Evolutionary conservation across 2,329 filamentous ascomycete species (phyloP).

Genomic region (Penicillium hordei): DNA sequence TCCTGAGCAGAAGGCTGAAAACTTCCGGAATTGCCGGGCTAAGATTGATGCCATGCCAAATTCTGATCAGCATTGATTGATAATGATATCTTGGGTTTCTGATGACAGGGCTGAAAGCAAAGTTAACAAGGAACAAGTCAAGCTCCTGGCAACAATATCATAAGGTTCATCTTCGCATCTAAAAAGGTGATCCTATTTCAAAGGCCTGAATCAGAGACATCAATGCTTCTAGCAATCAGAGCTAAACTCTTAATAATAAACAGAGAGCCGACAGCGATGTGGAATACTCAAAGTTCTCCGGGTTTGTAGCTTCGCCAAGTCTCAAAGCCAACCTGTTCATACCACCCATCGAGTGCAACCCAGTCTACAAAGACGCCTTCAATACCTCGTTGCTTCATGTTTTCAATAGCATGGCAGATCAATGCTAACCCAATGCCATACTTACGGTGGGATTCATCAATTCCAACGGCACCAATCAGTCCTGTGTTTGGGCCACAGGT

Average conservation of each 20-base stretch:
- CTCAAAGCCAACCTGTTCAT: constrained; percentile 46
- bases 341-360: constrained; percentile 46
- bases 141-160: background rate
- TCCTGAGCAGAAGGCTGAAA: constrained; percentile 14
- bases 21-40: constrained; percentile 16
- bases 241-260: background rate
- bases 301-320: constrained; percentile 43
- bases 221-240: background rate
- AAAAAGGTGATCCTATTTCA: background rate
- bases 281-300: constrained; percentile 24
- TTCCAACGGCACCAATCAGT: constrained; percentile 48
- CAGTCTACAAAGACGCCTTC: constrained; percentile 49
- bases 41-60: constrained; percentile 24
- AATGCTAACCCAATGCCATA: constrained; percentile 46
- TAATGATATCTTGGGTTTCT: background rate
- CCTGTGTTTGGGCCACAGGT: constrained; percentile 44
- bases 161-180: background rate
- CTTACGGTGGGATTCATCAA: constrained; percentile 40
- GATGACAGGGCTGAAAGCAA: background rate
- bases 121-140: background rate
- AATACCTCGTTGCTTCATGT: constrained; percentile 44
- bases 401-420: constrained; percentile 45
- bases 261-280: background rate
- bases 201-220: background rate
- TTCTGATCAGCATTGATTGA: constrained; percentile 22